phyloP scores from a whole-genome alignment of 768 basidiomycete genomes.

The Pleurotus eryngii region DNA sequence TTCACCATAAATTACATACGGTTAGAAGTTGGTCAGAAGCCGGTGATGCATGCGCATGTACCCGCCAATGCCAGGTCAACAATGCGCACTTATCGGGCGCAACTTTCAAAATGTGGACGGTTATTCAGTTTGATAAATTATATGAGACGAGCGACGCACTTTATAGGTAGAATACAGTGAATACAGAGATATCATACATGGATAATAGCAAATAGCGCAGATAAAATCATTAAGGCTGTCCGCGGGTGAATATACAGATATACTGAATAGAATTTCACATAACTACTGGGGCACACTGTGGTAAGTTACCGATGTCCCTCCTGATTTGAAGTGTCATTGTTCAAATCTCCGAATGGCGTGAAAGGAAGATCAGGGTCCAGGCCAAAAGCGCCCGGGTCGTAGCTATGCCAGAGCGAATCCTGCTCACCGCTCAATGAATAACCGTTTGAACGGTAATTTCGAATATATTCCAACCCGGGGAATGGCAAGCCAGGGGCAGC shows the following conservation, averaged over 20 bases:
- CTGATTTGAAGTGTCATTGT: conserved; percentile 28
- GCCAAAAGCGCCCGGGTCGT: conserved; percentile 72
- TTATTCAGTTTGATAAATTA: not conserved
- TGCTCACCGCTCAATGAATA: conserved; percentile 42
- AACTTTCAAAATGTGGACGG: too few relatives aligned
- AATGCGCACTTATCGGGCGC: not conserved
- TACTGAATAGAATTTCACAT: not conserved
- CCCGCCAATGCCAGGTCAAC: not conserved
- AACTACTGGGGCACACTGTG: not conserved
- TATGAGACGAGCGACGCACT: not conserved
- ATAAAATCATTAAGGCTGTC: conserved; percentile 12
- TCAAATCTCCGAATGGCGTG: conserved; percentile 40
- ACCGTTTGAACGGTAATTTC: conserved; percentile 64
- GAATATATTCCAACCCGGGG: conserved; percentile 78
- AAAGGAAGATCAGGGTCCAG: conserved; percentile 79
- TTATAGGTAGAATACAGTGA: conserved; percentile 14
- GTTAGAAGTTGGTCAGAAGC: not conserved
- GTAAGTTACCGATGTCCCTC: conserved; percentile 28
- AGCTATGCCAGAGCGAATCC: conserved; percentile 56
- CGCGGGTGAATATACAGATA: not conserved
- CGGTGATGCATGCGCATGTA: not conserved
- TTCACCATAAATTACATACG: not conserved
- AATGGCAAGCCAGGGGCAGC: conserved; percentile 77
- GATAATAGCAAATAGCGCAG: not conserved
- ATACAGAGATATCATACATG: conserved; percentile 10